Evolutionary conservation across 2,329 filamentous ascomycete species (phyloP).

Genomic region (Colletotrichum sp.): DNA sequence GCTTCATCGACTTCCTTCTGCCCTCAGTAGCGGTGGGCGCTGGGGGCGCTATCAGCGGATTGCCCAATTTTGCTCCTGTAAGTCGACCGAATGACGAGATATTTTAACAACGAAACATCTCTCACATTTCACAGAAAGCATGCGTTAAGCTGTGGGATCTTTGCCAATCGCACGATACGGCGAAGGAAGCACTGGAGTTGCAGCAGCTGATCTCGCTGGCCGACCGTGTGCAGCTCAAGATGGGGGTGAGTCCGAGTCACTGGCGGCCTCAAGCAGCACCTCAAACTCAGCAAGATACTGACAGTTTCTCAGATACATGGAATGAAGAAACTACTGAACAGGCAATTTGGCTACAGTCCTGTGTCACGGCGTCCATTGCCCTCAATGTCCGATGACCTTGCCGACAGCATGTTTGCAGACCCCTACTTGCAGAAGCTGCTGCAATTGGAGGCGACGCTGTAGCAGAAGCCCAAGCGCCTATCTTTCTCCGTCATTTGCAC

Average conservation of each 20-base stretch:
- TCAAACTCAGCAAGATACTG: neutral
- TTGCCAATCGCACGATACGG: neutral
- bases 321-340: neutral
- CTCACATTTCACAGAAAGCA: neutral
- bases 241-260: neutral
- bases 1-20: constrained; percentile 31
- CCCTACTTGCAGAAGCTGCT: neutral
- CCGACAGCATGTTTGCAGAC: neutral
- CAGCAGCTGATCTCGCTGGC: neutral
- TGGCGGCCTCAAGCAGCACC: neutral
- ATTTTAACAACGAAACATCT: neutral
- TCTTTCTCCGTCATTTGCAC: neutral
- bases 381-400: neutral
- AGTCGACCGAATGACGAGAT: neutral
- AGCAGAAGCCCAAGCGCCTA: neutral
- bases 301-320: neutral
- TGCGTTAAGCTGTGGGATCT: neutral
- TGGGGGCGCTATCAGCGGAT: neutral
- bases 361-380: neutral
- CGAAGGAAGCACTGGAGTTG: neutral
- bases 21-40: constrained; percentile 26
- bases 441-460: neutral
- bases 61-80: neutral
- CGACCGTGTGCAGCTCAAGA: neutral
- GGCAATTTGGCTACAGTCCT: neutral